These are phyloP conservation scores for Rhynchosporium agropyri DNA, from an alignment of 2,329 filamentous ascomycete species.

Conservation along the genomic window DNA sequence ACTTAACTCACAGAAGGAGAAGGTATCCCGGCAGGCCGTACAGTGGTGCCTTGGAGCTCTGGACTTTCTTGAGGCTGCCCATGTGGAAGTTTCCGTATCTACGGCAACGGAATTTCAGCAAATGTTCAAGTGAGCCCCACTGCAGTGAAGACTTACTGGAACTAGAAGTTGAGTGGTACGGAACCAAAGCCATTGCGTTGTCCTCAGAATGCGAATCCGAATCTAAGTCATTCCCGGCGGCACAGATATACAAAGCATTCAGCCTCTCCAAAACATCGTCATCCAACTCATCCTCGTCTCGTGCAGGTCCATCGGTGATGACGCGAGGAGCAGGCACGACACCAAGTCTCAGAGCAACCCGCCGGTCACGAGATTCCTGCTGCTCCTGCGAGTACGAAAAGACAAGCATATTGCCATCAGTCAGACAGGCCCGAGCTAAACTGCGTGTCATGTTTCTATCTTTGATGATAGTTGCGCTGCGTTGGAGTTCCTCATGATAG, in stretches of 20 bases:
- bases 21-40: slow-evolving; percentile 25
- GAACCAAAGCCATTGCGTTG: slow-evolving; percentile 1
- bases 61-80: slow-evolving; percentile 12
- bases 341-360: slow-evolving; percentile 25
- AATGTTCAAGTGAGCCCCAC: neutral
- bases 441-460: slow-evolving; percentile 32
- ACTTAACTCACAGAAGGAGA: slow-evolving; percentile 24
- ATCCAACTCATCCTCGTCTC: slow-evolving; percentile 19
- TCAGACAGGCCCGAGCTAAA: slow-evolving; percentile 33
- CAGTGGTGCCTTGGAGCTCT: slow-evolving; percentile 17
- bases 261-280: slow-evolving; percentile 33
- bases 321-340: slow-evolving; percentile 17
- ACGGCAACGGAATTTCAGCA: neutral
- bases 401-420: slow-evolving; percentile 29
- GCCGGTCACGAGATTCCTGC: slow-evolving; percentile 24
- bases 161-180: neutral
- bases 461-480: slow-evolving; percentile 12
- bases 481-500: slow-evolving; percentile 24
- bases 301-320: neutral
- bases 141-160: neutral
- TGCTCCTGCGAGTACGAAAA: slow-evolving; percentile 24
- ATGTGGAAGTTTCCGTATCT: slow-evolving; percentile 20
- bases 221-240: neutral
- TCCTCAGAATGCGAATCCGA: neutral
- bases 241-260: slow-evolving; percentile 24